Evolutionary conservation across 1,284 basidiomycete genomes (phyloP).

Genomic region (Trichosporon coremiiforme): DNA sequence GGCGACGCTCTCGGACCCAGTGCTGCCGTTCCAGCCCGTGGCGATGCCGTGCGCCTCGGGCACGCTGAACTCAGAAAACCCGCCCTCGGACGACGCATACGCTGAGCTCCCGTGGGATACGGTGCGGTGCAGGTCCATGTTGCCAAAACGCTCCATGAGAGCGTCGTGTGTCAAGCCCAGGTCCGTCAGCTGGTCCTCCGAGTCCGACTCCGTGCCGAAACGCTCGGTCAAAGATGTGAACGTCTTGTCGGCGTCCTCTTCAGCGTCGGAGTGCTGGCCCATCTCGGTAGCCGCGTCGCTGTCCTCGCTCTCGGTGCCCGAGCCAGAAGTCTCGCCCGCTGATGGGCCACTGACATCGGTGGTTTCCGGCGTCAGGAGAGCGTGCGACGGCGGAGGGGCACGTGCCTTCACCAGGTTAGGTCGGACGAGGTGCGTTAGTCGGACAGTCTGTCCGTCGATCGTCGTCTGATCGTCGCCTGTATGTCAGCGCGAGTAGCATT

Average conservation of each 20-base stretch:
- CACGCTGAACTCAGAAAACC: conserved; percentile 37
- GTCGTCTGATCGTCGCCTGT: conserved; percentile 42
- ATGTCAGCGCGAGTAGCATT: conserved; percentile 16
- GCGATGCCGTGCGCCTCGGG: conserved; percentile 12
- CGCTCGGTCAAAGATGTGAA: conserved; percentile 23
- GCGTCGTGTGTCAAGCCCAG: conserved; percentile 11
- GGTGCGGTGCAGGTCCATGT: conserved; percentile 26
- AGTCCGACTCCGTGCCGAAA: conserved; percentile 16
- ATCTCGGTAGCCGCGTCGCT: conserved; percentile 30
- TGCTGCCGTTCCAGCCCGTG: conserved; percentile 3
- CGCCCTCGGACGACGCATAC: conserved; percentile 51
- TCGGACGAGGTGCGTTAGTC: conserved; percentile 53
- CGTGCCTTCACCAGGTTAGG: conserved; percentile 42
- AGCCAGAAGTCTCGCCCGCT: conserved; percentile 26
- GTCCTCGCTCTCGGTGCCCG: conserved; percentile 27
- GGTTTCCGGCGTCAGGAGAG: conserved; percentile 51
- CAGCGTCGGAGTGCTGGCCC: conserved; percentile 36
- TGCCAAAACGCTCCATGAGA: conserved; percentile 21
- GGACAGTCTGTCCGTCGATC: conserved; percentile 32
- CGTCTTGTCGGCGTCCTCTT: conserved; percentile 22
- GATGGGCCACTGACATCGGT: conserved; percentile 44
- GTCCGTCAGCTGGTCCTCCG: conserved; percentile 13
- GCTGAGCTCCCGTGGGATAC: conserved; percentile 38
- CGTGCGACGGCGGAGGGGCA: conserved; percentile 19
- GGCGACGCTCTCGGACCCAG: neutral